Evolutionary conservation across 495 filamentous ascomycete genomes (phyloP).

Genomic region (Achaetomiella virescens): DNA sequence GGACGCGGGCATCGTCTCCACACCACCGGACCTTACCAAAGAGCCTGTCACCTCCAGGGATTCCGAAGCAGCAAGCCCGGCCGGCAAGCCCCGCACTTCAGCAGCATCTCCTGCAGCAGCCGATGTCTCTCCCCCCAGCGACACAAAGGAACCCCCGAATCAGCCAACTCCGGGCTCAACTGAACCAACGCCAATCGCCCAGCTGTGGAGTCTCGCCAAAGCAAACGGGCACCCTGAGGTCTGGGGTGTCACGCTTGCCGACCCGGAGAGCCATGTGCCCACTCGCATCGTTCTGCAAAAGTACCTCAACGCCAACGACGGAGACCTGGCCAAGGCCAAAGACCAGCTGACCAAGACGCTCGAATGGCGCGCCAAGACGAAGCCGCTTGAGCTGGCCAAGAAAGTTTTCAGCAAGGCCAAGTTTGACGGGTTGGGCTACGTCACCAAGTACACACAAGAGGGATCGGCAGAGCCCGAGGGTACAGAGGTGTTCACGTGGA

Average conservation of each 20-base stretch:
- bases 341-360: slow-evolving; percentile 72
- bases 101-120: too few relatives aligned
- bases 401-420: slow-evolving; percentile 45
- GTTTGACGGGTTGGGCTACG: slow-evolving; percentile 54
- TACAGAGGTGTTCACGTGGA: slow-evolving; percentile 66
- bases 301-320: slow-evolving; percentile 81
- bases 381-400: slow-evolving; percentile 42
- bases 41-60: too few relatives aligned
- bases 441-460: slow-evolving; percentile 40
- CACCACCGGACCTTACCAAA: too few relatives aligned
- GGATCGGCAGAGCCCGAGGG: slow-evolving; percentile 32
- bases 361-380: slow-evolving; percentile 65
- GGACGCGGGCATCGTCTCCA: too few relatives aligned
- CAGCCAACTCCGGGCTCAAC: too few relatives aligned
- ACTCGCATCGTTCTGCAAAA: slow-evolving; percentile 84
- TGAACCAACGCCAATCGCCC: slow-evolving; percentile 17
- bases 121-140: too few relatives aligned
- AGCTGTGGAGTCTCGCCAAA: slow-evolving; percentile 36
- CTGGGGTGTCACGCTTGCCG: slow-evolving; percentile 65
- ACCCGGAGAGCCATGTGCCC: slow-evolving; percentile 51
- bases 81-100: too few relatives aligned
- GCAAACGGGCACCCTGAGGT: slow-evolving; percentile 54
- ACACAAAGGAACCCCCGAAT: background rate
- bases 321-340: slow-evolving; percentile 62
- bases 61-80: too few relatives aligned